These are phyloP conservation scores for Verticillium alfalfae DNA, from an alignment of 2,329 filamentous ascomycete genomes.

Conservation along the genomic window DNA sequence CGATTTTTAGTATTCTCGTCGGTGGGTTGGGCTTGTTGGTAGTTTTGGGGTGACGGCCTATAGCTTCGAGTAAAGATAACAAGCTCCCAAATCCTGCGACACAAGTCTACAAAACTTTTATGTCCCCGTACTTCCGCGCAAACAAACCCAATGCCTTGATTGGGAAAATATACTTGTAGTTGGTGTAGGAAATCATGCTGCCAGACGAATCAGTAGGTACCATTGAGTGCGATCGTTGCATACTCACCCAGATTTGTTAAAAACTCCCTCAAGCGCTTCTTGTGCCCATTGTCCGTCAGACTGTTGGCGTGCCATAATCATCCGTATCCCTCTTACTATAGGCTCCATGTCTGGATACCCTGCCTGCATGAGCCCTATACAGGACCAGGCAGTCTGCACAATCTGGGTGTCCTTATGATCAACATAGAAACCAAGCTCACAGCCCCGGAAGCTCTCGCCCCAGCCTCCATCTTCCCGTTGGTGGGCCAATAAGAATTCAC, in stretches of 20 bases:
- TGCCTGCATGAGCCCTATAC: constrained; percentile 77
- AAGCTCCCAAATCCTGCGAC: too few species aligned
- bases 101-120: too few species aligned
- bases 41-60: too few species aligned
- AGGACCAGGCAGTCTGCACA: constrained; percentile 90
- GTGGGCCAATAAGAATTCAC: constrained; percentile 78
- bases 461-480: constrained; percentile 89
- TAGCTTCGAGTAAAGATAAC: too few species aligned
- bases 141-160: constrained; percentile 94
- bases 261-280: constrained; percentile 94
- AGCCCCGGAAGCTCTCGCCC: constrained; percentile 90
- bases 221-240: too few species aligned
- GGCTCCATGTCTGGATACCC: constrained; percentile 70
- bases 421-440: constrained; percentile 68
- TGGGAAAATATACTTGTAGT: constrained; percentile 96
- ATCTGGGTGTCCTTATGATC: constrained; percentile 82
- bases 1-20: too few species aligned
- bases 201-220: constrained; percentile 30
- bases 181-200: constrained; percentile 98
- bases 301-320: constrained; percentile 83
- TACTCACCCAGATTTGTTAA: constrained; percentile 62
- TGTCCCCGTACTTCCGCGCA: constrained; percentile 51
- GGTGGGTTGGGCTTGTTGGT: too few species aligned
- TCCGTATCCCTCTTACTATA: constrained; percentile 66
- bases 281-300: constrained; percentile 90